Evolutionary conservation across 192 early-diverging fungal species (phyloP).

Genomic region (Coemansia brasiliensis): DNA sequence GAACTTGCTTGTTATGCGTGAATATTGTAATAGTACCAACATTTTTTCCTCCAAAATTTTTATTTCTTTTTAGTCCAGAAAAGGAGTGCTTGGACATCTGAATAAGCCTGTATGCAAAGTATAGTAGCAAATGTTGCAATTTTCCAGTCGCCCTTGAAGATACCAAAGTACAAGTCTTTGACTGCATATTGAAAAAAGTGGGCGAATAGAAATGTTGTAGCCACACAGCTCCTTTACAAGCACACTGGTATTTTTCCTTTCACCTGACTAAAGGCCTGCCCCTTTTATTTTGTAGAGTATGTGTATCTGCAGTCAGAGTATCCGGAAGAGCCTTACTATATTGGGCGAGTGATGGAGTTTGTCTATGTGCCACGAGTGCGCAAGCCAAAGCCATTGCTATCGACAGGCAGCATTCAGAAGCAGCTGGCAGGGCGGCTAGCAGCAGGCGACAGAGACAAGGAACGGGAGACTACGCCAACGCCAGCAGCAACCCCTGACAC

Average conservation of each 20-base stretch:
- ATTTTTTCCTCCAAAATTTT: conserved; percentile 2
- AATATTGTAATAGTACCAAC: not conserved
- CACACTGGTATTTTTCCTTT: not conserved
- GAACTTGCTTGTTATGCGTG: not conserved
- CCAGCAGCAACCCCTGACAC: conserved; percentile 16
- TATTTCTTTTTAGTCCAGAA: not conserved
- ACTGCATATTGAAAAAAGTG: too few species aligned
- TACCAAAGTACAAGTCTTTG: too few species aligned
- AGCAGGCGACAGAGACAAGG: not conserved
- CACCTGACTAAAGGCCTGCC: not conserved
- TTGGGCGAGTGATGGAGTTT: conserved; percentile 83
- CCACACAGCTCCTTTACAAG: too few species aligned
- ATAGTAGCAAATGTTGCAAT: too few species aligned
- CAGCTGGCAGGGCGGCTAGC: conserved; percentile 1
- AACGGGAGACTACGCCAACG: conserved; percentile 17
- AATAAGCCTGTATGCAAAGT: not conserved
- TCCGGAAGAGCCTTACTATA: conserved; percentile 72
- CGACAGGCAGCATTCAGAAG: conserved; percentile 9
- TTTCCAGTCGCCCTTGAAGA: too few species aligned
- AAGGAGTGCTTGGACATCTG: not conserved
- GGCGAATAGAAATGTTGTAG: too few species aligned
- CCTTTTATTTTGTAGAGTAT: conserved; percentile 59
- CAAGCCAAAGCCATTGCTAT: conserved; percentile 46
- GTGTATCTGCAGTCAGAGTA: conserved; percentile 75
- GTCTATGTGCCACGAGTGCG: conserved; percentile 51